A percentile compares a stretch with the other conserved stretches of the same genome.
Evolutionary conservation across 163 green algal species (phyloP).

Genomic region (Prototheca wickerhamii): DNA sequence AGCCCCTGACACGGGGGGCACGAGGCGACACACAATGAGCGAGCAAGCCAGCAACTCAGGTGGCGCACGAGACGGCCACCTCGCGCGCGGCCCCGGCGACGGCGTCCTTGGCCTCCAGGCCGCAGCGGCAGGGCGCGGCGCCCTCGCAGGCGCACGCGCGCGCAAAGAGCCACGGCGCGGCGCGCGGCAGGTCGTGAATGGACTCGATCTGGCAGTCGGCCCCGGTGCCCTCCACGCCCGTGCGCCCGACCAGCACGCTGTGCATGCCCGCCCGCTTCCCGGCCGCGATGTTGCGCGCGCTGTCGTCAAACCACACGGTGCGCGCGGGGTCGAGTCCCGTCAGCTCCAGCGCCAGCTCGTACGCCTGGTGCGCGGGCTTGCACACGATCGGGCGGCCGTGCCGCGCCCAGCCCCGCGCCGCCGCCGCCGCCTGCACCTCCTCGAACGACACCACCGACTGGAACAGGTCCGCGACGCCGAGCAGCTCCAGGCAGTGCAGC

Average conservation of each 20-base stretch:
- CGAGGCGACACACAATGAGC: too few relatives aligned
- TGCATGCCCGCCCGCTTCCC: constrained; percentile 36
- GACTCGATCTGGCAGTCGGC: constrained; percentile 5
- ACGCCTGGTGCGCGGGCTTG: constrained; percentile 46
- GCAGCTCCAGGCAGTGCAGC: constrained; percentile 40
- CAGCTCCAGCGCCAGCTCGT: constrained; percentile 39
- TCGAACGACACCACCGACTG: constrained; percentile 58
- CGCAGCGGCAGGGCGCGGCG: neutral
- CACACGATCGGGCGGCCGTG: constrained; percentile 42
- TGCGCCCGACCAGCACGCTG: constrained; percentile 41
- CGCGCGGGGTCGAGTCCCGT: constrained; percentile 8
- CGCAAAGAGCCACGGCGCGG: constrained; percentile 7
- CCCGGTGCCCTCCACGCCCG: constrained; percentile 4
- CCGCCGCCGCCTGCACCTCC: constrained; percentile 38
- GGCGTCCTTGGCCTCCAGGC: neutral
- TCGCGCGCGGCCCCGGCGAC: too few relatives aligned
- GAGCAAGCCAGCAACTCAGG: too few relatives aligned
- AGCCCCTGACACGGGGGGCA: too few relatives aligned
- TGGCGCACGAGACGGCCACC: too few relatives aligned
- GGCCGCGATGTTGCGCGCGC: constrained; percentile 47
- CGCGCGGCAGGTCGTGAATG: constrained; percentile 12
- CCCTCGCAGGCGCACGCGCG: neutral
- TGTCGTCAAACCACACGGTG: constrained; percentile 61
- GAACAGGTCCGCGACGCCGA: constrained; percentile 64
- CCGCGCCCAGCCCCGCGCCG: constrained; percentile 20